These are phyloP conservation scores for Phylloporus rhodoxanthus DNA, from an alignment of 768 basidiomycete species.

Conservation along the genomic window DNA sequence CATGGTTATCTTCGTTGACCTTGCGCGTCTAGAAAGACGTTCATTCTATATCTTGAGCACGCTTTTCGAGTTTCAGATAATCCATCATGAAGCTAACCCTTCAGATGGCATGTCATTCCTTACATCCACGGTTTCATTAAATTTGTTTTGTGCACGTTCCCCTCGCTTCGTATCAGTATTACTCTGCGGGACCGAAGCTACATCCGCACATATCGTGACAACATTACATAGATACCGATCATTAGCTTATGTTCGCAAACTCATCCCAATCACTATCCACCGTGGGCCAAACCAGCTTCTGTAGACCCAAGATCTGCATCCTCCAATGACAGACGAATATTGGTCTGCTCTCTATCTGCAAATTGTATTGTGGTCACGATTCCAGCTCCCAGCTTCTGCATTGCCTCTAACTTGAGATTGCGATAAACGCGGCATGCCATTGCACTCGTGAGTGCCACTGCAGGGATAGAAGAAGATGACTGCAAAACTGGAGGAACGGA, in stretches of 20 bases:
- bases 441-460: conserved; percentile 26
- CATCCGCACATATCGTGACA: background rate
- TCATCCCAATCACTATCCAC: background rate
- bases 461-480: conserved; percentile 22
- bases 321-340: conserved; percentile 1
- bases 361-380: conserved; percentile 18
- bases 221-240: background rate
- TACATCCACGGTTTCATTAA: conserved; percentile 1
- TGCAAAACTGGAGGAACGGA: conserved; percentile 21
- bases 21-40: background rate
- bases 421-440: conserved; percentile 35
- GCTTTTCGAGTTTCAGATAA: background rate
- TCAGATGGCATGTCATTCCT: conserved; percentile 1
- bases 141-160: background rate
- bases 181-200: too few relatives aligned
- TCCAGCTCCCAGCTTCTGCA: conserved; percentile 5
- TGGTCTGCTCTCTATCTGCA: conserved; percentile 1
- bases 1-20: background rate
- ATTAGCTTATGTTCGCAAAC: background rate
- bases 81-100: conserved; percentile 1
- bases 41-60: conserved; percentile 8
- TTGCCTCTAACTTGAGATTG: conserved; percentile 24
- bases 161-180: conserved; percentile 19
- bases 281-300: conserved; percentile 1
- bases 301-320: background rate